phyloP scores from a whole-genome alignment of 2,329 filamentous ascomycete species.

The Parastagonospora avenae region DNA sequence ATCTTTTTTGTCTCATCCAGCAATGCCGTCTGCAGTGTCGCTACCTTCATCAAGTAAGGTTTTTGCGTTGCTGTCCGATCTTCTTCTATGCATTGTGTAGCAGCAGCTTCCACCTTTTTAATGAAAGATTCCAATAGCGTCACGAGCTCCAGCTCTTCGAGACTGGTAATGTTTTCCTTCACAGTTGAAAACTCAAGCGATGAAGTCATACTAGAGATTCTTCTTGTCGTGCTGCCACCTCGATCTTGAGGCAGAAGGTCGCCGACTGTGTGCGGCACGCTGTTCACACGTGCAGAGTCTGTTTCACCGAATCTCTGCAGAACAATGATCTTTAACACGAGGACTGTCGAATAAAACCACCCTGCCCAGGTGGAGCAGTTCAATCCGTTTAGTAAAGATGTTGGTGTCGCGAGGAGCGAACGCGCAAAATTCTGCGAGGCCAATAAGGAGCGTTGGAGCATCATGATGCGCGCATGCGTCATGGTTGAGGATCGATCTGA shows the following conservation, averaged over 20 bases:
- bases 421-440: conserved; percentile 18
- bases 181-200: background rate
- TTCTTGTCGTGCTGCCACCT: background rate
- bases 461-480: conserved; percentile 3
- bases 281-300: conserved; percentile 8
- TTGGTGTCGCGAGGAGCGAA: conserved; percentile 6
- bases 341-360: conserved; percentile 30
- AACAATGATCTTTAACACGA: conserved; percentile 25
- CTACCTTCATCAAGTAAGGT: conserved; percentile 6
- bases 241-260: conserved; percentile 7
- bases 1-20: background rate
- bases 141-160: conserved; percentile 1
- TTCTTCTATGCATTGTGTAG: background rate
- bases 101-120: background rate
- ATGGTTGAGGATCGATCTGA: background rate
- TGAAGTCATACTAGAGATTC: conserved; percentile 1
- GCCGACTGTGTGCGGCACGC: conserved; percentile 8
- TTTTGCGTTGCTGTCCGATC: background rate
- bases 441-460: conserved; percentile 13
- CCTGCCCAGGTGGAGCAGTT: conserved; percentile 19
- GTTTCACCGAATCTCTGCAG: conserved; percentile 18
- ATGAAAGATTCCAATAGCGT: conserved; percentile 1
- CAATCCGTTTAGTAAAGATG: conserved; percentile 15
- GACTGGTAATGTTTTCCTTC: background rate
- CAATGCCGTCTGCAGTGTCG: background rate